Percentiles rank a stretch among this genome's conserved stretches.
phyloP scores from a whole-genome alignment of 2,329 filamentous ascomycete species.

The Tolypocladium inflatum region DNA sequence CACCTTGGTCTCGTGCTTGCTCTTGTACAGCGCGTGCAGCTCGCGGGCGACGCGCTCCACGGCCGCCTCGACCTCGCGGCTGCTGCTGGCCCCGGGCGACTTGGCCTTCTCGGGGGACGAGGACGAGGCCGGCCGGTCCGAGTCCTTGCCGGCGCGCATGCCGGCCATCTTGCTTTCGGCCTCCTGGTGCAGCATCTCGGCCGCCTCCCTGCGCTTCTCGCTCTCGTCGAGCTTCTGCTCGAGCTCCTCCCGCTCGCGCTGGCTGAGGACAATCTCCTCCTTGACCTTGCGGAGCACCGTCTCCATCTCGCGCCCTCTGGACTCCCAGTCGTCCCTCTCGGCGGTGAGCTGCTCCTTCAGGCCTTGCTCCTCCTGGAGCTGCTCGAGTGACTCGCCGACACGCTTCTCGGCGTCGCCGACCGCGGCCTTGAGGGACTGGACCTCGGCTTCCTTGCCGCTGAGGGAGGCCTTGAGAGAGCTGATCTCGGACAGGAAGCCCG shows the following conservation, averaged over 20 bases:
- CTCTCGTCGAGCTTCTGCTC: constrained; percentile 66
- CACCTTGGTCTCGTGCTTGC: constrained; percentile 95
- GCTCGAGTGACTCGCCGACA: constrained; percentile 77
- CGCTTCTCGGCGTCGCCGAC: constrained; percentile 86
- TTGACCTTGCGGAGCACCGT: constrained; percentile 68
- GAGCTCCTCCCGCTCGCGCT: constrained; percentile 74
- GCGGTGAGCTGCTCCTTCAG: constrained; percentile 61
- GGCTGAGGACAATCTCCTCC: constrained; percentile 68
- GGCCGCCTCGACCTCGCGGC: constrained; percentile 67
- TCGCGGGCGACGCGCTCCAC: constrained; percentile 91
- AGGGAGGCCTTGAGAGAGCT: constrained; percentile 88
- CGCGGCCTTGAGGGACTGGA: constrained; percentile 75
- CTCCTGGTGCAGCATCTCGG: constrained; percentile 67
- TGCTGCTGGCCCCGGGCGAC: constrained; percentile 24
- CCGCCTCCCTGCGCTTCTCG: constrained; percentile 63
- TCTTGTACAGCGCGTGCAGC: constrained; percentile 86
- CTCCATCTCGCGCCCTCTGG: constrained; percentile 78
- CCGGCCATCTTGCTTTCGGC: constrained; percentile 67
- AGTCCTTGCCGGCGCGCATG: constrained; percentile 54
- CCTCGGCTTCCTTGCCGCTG: constrained; percentile 87
- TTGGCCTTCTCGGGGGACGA: constrained; percentile 29
- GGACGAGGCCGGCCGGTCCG: constrained; percentile 15
- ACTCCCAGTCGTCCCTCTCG: constrained; percentile 78
- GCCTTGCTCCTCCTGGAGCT: constrained; percentile 66
- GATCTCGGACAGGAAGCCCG: constrained; percentile 82